Evolutionary conservation across 768 basidiomycete species (phyloP).

Genomic region (Asterophora lycoperdoides): DNA sequence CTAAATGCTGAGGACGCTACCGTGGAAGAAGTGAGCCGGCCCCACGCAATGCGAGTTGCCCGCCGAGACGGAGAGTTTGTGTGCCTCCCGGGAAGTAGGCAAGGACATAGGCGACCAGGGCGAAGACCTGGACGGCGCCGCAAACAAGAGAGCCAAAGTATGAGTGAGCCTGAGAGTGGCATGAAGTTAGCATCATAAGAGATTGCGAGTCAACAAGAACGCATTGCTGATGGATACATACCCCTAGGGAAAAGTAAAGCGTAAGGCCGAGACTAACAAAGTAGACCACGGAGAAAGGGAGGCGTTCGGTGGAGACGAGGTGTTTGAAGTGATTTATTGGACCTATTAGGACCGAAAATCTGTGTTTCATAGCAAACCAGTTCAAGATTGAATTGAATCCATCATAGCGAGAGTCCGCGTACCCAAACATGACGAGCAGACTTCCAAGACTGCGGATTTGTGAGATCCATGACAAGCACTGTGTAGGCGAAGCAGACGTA

Average conservation of each 20-base stretch:
- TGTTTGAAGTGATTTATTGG: slow-evolving; percentile 93
- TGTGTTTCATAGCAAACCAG: slow-evolving; percentile 21
- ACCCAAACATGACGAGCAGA: slow-evolving; percentile 95
- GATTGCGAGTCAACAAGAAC: background rate
- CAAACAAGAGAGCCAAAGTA: slow-evolving; percentile 83
- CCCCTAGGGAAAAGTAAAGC: slow-evolving; percentile 87
- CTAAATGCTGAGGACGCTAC: slow-evolving; percentile 26
- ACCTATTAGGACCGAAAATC: slow-evolving; percentile 83
- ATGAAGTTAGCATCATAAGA: background rate
- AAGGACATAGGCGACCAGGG: slow-evolving; percentile 83
- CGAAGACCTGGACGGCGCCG: slow-evolving; percentile 79
- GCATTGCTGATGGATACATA: slow-evolving; percentile 33
- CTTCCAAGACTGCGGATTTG: slow-evolving; percentile 63
- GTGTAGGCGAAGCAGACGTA: slow-evolving; percentile 21
- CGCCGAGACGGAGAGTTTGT: slow-evolving; percentile 76
- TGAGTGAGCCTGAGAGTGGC: slow-evolving; percentile 57
- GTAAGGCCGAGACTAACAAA: slow-evolving; percentile 81
- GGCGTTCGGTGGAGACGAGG: slow-evolving; percentile 71
- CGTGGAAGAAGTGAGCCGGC: slow-evolving; percentile 80
- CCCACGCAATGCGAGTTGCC: slow-evolving; percentile 76
- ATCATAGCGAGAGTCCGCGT: slow-evolving; percentile 20
- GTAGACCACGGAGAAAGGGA: slow-evolving; percentile 83
- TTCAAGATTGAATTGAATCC: background rate
- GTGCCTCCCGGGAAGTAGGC: slow-evolving; percentile 95
- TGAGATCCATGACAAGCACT: slow-evolving; percentile 5